Evolutionary conservation across 2,329 filamentous ascomycete genomes (phyloP).

Genomic region (Stylonectria norvegica): DNA sequence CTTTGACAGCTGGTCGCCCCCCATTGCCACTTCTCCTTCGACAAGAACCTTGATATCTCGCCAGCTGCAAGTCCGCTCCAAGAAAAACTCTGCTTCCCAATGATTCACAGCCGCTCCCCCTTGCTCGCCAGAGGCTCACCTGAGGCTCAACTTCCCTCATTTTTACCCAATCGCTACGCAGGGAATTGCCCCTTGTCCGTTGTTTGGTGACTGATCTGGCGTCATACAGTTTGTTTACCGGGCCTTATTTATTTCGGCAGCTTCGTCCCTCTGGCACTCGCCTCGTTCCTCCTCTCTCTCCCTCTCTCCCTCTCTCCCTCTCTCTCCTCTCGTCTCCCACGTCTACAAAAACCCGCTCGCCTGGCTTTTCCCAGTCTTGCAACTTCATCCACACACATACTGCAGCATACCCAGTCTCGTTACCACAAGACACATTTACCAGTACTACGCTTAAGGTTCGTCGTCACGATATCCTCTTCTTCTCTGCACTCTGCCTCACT

Average conservation of each 20-base stretch:
- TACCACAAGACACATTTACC: too few relatives aligned
- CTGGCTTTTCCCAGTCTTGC: background rate
- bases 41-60: too few relatives aligned
- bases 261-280: background rate
- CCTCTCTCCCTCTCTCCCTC: background rate
- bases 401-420: too few relatives aligned
- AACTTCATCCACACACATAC: background rate
- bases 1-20: too few relatives aligned
- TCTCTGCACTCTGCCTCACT: background rate
- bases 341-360: background rate
- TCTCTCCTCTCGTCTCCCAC: background rate
- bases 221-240: constrained; percentile 4
- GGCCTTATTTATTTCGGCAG: constrained; percentile 4
- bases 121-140: too few relatives aligned
- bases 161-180: too few relatives aligned
- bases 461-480: constrained; percentile 2
- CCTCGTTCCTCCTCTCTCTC: background rate
- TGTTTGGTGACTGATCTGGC: constrained; percentile 1
- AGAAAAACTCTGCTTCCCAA: too few relatives aligned
- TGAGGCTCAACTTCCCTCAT: too few relatives aligned
- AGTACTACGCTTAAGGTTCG: too few relatives aligned
- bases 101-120: too few relatives aligned
- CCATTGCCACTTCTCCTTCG: too few relatives aligned
- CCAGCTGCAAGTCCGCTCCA: too few relatives aligned
- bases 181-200: background rate